phyloP scores from a whole-genome alignment of 352 stramenopile genomes.

The Lagenidium giganteum region DNA sequence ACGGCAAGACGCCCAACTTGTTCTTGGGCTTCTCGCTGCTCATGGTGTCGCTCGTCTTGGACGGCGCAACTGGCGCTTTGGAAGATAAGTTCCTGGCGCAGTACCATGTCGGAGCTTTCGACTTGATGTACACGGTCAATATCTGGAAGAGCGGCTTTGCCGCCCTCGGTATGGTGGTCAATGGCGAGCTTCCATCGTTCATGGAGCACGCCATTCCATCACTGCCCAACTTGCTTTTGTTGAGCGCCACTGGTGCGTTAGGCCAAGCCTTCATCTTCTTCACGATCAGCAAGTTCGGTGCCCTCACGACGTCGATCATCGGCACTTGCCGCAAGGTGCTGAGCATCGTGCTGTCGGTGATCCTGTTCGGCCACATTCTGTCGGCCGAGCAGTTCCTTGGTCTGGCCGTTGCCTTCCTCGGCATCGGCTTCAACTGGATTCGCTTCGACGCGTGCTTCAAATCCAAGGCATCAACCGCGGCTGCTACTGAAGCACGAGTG shows the following conservation, averaged over 20 bases:
- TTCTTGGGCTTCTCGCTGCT: slow-evolving; percentile 61
- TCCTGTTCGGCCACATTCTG: slow-evolving; percentile 76
- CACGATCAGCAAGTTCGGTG: slow-evolving; percentile 84
- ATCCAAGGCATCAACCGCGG: too few species aligned
- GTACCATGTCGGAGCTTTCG: slow-evolving; percentile 79
- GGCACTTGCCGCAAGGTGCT: slow-evolving; percentile 83
- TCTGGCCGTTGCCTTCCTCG: slow-evolving; percentile 55
- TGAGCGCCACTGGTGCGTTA: slow-evolving; percentile 72
- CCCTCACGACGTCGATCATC: slow-evolving; percentile 81
- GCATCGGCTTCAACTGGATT: slow-evolving; percentile 80
- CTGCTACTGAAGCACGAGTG: too few species aligned
- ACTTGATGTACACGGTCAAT: slow-evolving; percentile 87
- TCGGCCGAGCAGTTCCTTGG: slow-evolving; percentile 60
- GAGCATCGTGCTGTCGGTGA: slow-evolving; percentile 80
- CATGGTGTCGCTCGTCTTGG: slow-evolving; percentile 69
- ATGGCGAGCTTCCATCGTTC: slow-evolving; percentile 59
- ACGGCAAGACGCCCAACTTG: slow-evolving; percentile 61
- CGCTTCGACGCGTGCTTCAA: slow-evolving; percentile 43
- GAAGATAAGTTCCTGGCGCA: slow-evolving; percentile 82
- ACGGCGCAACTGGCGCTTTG: slow-evolving; percentile 71
- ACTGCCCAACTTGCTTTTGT: slow-evolving; percentile 54
- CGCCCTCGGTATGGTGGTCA: slow-evolving; percentile 58
- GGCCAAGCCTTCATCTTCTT: slow-evolving; percentile 86
- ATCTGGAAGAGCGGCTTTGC: slow-evolving; percentile 80
- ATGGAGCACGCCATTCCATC: slow-evolving; percentile 55